phyloP scores from a whole-genome alignment of 2,329 filamentous ascomycete species.

The Lojkania enalia region DNA sequence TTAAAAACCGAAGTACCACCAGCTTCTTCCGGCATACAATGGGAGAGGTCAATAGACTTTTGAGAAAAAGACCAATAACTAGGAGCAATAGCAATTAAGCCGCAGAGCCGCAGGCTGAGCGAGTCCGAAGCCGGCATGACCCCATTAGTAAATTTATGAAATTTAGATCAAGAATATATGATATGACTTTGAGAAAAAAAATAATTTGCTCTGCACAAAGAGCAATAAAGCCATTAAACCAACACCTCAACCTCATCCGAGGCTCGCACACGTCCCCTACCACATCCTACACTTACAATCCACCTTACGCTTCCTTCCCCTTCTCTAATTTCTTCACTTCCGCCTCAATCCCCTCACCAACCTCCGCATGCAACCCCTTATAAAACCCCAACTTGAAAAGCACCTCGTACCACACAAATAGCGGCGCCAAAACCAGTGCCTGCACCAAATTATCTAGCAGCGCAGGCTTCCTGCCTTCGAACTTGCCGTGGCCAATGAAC shows the following conservation, averaged over 20 bases:
- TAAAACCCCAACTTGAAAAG: conserved; percentile 88
- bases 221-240: background rate
- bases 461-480: conserved; percentile 84
- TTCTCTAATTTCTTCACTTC: conserved; percentile 51
- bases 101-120: too few species aligned
- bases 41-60: too few species aligned
- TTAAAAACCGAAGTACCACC: too few species aligned
- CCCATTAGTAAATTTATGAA: too few species aligned
- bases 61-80: too few species aligned
- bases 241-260: background rate
- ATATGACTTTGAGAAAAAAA: too few species aligned
- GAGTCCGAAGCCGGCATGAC: too few species aligned
- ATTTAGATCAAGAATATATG: too few species aligned
- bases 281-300: background rate
- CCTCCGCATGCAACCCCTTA: conserved; percentile 53
- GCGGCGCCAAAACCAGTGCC: conserved; percentile 85
- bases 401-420: conserved; percentile 96
- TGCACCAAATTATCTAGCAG: conserved; percentile 89
- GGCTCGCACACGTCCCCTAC: background rate
- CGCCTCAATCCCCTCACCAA: conserved; percentile 44
- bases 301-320: conserved; percentile 5
- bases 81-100: too few species aligned
- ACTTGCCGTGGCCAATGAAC: conserved; percentile 87
- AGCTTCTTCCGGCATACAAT: too few species aligned
- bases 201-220: too few species aligned